A percentile compares a stretch with the other conserved stretches of the same genome.
phyloP scores from a whole-genome alignment of 2,329 filamentous ascomycete genomes.

The Alternaria panax region DNA sequence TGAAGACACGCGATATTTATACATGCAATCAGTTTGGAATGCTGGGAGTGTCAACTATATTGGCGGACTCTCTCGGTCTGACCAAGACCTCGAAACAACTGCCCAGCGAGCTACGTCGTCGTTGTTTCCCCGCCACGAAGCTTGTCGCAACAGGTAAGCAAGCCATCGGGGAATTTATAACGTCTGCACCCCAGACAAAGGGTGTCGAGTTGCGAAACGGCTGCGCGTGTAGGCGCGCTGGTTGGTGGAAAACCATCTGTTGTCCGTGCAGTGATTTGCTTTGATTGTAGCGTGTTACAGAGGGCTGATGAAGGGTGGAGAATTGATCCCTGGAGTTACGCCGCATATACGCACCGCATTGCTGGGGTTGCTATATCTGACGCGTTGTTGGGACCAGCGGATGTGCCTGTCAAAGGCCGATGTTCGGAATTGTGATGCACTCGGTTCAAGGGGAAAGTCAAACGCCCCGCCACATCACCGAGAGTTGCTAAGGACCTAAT shows the following conservation, averaged over 20 bases:
- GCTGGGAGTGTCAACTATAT: not conserved
- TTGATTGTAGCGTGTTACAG: conserved; percentile 24
- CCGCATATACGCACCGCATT: not conserved
- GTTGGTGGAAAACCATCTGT: conserved; percentile 20
- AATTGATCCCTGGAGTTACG: conserved; percentile 7
- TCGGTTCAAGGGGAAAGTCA: no score
- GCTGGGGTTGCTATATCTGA: not conserved
- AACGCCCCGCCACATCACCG: no score
- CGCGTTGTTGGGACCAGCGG: not conserved
- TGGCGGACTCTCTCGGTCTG: not conserved
- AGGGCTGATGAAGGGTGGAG: conserved; percentile 26
- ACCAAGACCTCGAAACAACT: not conserved
- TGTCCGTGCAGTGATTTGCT: not conserved
- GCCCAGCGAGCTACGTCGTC: not conserved
- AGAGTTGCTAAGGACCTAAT: no score
- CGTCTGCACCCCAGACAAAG: conserved; percentile 12
- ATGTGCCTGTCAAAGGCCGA: not conserved
- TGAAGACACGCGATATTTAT: not conserved
- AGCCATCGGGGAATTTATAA: conserved; percentile 15
- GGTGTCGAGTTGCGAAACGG: conserved; percentile 1
- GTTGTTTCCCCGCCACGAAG: conserved; percentile 2
- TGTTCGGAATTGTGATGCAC: not conserved
- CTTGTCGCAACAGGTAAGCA: conserved; percentile 1
- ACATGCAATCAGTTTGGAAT: not conserved
- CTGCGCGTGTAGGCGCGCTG: not conserved